phyloP scores from a whole-genome alignment of 2,329 filamentous ascomycete species.

The Remersonia thermophila region DNA sequence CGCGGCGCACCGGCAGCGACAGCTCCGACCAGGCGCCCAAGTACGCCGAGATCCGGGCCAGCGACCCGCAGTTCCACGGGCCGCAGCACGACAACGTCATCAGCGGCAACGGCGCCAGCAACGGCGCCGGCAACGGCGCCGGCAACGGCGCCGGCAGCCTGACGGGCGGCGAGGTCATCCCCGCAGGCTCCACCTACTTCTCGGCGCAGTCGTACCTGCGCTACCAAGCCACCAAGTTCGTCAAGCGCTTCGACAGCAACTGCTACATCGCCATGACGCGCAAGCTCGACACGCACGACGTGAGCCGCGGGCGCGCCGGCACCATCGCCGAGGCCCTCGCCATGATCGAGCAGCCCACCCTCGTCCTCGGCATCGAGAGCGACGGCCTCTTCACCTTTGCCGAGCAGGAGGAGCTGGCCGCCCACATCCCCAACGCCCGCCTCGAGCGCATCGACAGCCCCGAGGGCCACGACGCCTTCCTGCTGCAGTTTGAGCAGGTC shows the following conservation, averaged over 20 bases:
- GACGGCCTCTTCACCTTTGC: slow-evolving; percentile 96
- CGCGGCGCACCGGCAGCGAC: slow-evolving; percentile 32
- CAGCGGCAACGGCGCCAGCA: slow-evolving; percentile 30
- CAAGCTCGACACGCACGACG: slow-evolving; percentile 93
- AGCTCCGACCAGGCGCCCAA: slow-evolving; percentile 2
- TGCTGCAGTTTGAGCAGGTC: slow-evolving; percentile 94
- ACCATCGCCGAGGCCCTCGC: slow-evolving; percentile 63
- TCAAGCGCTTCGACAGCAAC: slow-evolving; percentile 93
- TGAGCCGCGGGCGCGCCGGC: slow-evolving; percentile 63
- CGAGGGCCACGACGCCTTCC: slow-evolving; percentile 91
- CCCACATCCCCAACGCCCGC: slow-evolving; percentile 62
- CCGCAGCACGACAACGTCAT: slow-evolving; percentile 29
- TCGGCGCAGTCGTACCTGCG: slow-evolving; percentile 95
- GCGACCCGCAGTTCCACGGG: slow-evolving; percentile 61
- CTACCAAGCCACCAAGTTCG: slow-evolving; percentile 94
- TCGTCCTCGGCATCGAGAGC: slow-evolving; percentile 88
- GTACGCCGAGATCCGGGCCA: slow-evolving; percentile 1
- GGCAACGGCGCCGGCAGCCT: slow-evolving; percentile 25
- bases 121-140: no score
- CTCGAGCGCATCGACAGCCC: slow-evolving; percentile 83
- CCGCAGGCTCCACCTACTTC: slow-evolving; percentile 72
- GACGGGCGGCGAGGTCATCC: slow-evolving; percentile 37
- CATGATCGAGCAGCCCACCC: slow-evolving; percentile 73
- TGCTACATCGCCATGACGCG: slow-evolving; percentile 98
- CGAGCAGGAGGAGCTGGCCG: slow-evolving; percentile 85